These are phyloP conservation scores for Heliamphora pulchella DNA, from an alignment of 179 eudicot species.

Conservation along the genomic window DNA sequence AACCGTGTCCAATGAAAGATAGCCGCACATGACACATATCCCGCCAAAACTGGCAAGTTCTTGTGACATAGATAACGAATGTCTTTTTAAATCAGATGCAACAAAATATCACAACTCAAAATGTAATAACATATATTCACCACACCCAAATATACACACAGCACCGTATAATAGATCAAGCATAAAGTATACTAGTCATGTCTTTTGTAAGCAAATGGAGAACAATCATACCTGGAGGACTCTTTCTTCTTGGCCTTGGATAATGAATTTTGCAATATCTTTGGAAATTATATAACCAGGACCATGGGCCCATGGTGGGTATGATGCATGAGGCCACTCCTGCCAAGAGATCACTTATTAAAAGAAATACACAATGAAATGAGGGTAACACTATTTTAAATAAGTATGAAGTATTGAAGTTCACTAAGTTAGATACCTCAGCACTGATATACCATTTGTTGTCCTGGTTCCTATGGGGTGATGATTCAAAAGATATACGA, in stretches of 20 bases:
- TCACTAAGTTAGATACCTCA: conserved; percentile 44
- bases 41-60: too few species aligned
- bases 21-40: too few species aligned
- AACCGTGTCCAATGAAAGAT: too few species aligned
- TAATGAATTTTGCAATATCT: conserved; percentile 78
- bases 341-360: conserved; percentile 24
- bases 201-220: too few species aligned
- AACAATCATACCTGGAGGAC: conserved; percentile 47
- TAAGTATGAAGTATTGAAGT: not conserved
- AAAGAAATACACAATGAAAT: not conserved
- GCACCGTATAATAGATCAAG: too few species aligned
- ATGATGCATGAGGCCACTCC: conserved; percentile 79
- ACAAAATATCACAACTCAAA: too few species aligned
- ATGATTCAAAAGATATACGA: conserved; percentile 66
- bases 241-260: conserved; percentile 59
- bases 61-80: too few species aligned
- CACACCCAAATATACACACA: too few species aligned
- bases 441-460: conserved; percentile 84
- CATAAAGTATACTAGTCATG: too few species aligned
- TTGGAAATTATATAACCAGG: conserved; percentile 85
- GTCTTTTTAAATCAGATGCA: too few species aligned
- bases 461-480: conserved; percentile 75
- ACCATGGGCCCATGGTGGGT: conserved; percentile 98
- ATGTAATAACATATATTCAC: too few species aligned
- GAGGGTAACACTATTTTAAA: not conserved